These are phyloP conservation scores for Podospora comata DNA, from an alignment of 495 filamentous ascomycete genomes.

Conservation along the genomic window DNA sequence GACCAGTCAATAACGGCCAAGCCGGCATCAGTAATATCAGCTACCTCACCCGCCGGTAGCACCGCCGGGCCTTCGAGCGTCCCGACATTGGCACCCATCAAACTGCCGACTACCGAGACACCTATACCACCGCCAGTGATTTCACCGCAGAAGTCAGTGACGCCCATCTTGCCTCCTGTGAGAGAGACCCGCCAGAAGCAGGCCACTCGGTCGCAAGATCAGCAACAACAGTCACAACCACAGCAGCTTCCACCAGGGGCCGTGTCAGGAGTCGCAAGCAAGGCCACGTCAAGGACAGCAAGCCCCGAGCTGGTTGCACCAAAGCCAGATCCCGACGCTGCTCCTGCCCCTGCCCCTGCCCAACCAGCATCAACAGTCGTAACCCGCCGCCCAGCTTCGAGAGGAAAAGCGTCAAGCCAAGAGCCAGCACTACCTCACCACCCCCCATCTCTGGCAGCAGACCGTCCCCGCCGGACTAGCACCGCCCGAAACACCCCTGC, in stretches of 20 bases:
- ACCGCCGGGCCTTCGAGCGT: conserved; percentile 20
- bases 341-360: conserved; percentile 23
- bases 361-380: conserved; percentile 15
- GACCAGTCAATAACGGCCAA: conserved; percentile 33
- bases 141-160: conserved; percentile 50
- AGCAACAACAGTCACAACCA: conserved; percentile 20
- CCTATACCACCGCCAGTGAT: conserved; percentile 32
- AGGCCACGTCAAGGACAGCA: conserved; percentile 31
- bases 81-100: conserved; percentile 22
- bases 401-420: conserved; percentile 49
- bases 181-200: conserved; percentile 40
- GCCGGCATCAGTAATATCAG: conserved; percentile 26
- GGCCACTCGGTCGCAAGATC: conserved; percentile 30
- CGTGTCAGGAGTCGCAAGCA: conserved; percentile 17
- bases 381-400: conserved; percentile 44
- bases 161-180: conserved; percentile 51
- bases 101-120: conserved; percentile 31
- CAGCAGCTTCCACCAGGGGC: conserved; percentile 11
- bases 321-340: conserved; percentile 31
- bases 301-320: conserved; percentile 32
- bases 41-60: conserved; percentile 31
- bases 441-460: conserved; percentile 42
- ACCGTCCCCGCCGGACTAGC: conserved; percentile 54
- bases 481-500: conserved; percentile 57
- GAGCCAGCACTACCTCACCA: conserved; percentile 36